Evolutionary conservation across 2,329 filamentous ascomycete species (phyloP).

Genomic region (Fusarium marasasianum): DNA sequence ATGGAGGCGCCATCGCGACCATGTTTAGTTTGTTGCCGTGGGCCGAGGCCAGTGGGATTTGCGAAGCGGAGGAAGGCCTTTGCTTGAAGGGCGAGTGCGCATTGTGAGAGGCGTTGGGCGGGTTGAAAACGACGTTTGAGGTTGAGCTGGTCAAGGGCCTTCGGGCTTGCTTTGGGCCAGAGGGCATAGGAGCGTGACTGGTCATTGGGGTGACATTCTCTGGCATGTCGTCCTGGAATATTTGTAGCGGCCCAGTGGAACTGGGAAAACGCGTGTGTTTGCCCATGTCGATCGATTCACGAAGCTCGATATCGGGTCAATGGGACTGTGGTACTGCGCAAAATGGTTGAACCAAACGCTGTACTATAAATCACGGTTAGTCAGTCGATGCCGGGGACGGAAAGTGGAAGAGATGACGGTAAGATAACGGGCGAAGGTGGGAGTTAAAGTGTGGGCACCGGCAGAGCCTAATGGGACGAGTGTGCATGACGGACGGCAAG

Average conservation of each 20-base stretch:
- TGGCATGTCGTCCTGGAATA: slow-evolving; percentile 63
- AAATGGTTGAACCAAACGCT: slow-evolving; percentile 19
- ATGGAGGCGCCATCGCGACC: slow-evolving; percentile 73
- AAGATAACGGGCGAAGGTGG: slow-evolving; percentile 34
- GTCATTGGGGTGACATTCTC: slow-evolving; percentile 59
- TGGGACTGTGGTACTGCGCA: slow-evolving; percentile 5
- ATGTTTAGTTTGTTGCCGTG: slow-evolving; percentile 71
- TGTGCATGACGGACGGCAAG: slow-evolving; percentile 40
- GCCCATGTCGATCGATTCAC: slow-evolving; percentile 60
- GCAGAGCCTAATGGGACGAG: slow-evolving; percentile 39
- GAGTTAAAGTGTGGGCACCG: slow-evolving; percentile 38
- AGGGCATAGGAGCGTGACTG: slow-evolving; percentile 66
- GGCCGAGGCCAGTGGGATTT: slow-evolving; percentile 64
- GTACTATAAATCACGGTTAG: slow-evolving; percentile 31
- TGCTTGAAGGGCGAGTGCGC: slow-evolving; percentile 77
- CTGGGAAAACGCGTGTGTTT: slow-evolving; percentile 58
- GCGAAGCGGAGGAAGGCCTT: slow-evolving; percentile 67
- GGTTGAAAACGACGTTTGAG: slow-evolving; percentile 74
- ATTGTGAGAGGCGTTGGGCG: slow-evolving; percentile 61
- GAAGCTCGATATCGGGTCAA: slow-evolving; percentile 26
- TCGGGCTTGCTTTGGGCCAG: slow-evolving; percentile 57
- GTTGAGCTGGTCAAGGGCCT: slow-evolving; percentile 61
- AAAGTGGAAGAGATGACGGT: slow-evolving; percentile 31
- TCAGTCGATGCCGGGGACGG: slow-evolving; percentile 32
- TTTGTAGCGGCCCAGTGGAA: slow-evolving; percentile 59